Evolutionary conservation across 2,329 filamentous ascomycete genomes (phyloP), one percentile per base, ranked within the genome.

Genomic region (Fusarium clavum): DNA sequence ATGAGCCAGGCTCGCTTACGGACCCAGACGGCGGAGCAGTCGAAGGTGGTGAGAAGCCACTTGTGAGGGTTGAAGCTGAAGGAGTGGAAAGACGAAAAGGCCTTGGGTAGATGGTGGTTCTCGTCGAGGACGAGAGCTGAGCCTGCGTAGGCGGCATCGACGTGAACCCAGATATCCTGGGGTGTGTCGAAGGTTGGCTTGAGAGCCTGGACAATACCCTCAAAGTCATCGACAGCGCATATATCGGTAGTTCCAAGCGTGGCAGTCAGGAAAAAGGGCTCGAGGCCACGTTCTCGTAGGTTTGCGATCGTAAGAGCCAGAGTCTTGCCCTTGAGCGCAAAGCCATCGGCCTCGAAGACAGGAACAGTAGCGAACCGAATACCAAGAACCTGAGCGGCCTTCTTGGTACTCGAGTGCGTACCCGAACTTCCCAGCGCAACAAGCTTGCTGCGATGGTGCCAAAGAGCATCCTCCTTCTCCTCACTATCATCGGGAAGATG

Each of bases 11-110:
- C 83, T 18, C 94, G 88, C 75, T 90, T 86, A 68, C 91, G 90
- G 51, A 98, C 90, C 81, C 89, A 98, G 47, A 97, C 86, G 71
- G 92, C 92, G 57, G 92, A 94, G 74, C 85, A 87, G 79, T 98
- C 95, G 76, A 98, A 98, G 81, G 97, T 97, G 61, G 94, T 94
- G 20, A 98, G 89, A 49, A 98, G 86, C 95, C 95, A 98, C 83
- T 98, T 98, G 86, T 98, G 94, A 88, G 97, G 92, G 84, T 98
- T 98, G 83, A 95, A 89, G 81, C 97, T 91, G 86, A 97, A 97
- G 70, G 91, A 94, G 83, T 97, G 92, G 77, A 97, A 94, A 24
- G 84, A 81, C 3, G 84, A 82, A 53, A 95, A 85, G 11, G 88
- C 82, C 24, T 83, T 77, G 2, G 90, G 85, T 52, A 94, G 85